Conservation (phyloP, 192 early-diverging fungal genomes). For the Gaertneriomyces semiglobifer region DNA sequence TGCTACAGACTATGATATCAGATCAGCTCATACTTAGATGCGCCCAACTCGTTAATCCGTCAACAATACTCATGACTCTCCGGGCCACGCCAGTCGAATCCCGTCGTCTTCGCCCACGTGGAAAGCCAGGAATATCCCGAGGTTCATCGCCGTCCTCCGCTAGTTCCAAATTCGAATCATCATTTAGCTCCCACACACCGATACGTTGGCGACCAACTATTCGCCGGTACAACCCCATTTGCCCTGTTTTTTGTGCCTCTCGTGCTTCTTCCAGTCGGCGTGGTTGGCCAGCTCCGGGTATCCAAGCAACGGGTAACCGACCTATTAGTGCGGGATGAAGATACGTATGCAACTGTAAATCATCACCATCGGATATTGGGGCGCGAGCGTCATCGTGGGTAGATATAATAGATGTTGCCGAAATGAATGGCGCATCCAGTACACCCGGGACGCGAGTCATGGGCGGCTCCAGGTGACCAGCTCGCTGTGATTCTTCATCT, state of each 20-base stretch:
- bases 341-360: conserved; percentile 47
- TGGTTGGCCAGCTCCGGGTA: conserved; percentile 32
- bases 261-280: conserved; percentile 31
- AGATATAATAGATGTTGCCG: conserved; percentile 33
- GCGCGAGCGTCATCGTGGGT: conserved; percentile 42
- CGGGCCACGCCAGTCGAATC: conserved; percentile 9
- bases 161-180: background rate
- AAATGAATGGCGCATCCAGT: conserved; percentile 43
- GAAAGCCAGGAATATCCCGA: background rate
- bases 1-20: no score
- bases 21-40: conserved; percentile 30
- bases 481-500: no score
- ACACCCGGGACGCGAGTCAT: conserved; percentile 48
- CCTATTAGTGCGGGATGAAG: conserved; percentile 55
- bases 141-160: conserved; percentile 10
- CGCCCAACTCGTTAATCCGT: conserved; percentile 38
- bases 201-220: conserved; percentile 36
- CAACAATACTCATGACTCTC: conserved; percentile 36
- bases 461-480: conserved; percentile 45
- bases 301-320: conserved; percentile 46
- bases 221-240: conserved; percentile 28
- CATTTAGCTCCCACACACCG: conserved; percentile 23
- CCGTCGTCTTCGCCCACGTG: conserved; percentile 11
- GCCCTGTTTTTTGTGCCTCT: conserved; percentile 29
- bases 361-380: conserved; percentile 26